A percentile compares a stretch with the other conserved stretches of the same genome.
Conservation (phyloP, 228 moss, liverwort and hornwort species). For the Sphagnum fallax region DNA sequence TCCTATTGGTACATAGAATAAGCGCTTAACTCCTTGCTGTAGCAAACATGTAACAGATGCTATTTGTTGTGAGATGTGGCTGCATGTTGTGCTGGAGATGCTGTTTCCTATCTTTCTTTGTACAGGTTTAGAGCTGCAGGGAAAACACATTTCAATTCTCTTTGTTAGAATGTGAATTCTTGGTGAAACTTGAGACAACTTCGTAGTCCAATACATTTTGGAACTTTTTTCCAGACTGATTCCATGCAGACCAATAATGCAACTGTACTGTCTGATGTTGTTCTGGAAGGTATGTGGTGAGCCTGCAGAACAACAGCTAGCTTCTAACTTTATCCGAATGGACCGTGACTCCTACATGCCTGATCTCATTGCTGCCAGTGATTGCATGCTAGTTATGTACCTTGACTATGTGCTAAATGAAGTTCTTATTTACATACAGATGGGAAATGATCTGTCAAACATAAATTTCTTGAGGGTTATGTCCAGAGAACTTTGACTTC, state of each 20-base stretch:
- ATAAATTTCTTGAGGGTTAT: too few relatives aligned
- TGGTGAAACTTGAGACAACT: too few relatives aligned
- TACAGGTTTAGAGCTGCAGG: too few relatives aligned
- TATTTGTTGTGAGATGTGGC: not conserved
- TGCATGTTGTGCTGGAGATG: too few relatives aligned
- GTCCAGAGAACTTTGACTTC: too few relatives aligned
- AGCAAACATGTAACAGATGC: not conserved
- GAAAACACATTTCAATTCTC: too few relatives aligned
- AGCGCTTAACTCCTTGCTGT: not conserved
- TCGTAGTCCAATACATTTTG: too few relatives aligned
- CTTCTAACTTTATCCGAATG: slow-evolving; percentile 67
- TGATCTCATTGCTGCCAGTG: slow-evolving; percentile 85
- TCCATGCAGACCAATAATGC: not conserved
- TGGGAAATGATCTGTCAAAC: too few relatives aligned
- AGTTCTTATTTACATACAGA: too few relatives aligned
- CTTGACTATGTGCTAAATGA: not conserved
- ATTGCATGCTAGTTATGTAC: slow-evolving; percentile 82
- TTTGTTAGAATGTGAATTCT: too few relatives aligned
- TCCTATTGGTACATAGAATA: not conserved
- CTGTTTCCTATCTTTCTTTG: too few relatives aligned
- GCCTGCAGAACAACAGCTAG: slow-evolving; percentile 63
- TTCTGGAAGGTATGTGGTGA: slow-evolving; percentile 84
- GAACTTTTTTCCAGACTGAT: too few relatives aligned
- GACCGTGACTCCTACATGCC: slow-evolving; percentile 74
- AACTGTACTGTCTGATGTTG: slow-evolving; percentile 11